These are phyloP conservation scores for Epicoccum nigrum DNA, from an alignment of 2,329 filamentous ascomycete species.

Conservation along the genomic window DNA sequence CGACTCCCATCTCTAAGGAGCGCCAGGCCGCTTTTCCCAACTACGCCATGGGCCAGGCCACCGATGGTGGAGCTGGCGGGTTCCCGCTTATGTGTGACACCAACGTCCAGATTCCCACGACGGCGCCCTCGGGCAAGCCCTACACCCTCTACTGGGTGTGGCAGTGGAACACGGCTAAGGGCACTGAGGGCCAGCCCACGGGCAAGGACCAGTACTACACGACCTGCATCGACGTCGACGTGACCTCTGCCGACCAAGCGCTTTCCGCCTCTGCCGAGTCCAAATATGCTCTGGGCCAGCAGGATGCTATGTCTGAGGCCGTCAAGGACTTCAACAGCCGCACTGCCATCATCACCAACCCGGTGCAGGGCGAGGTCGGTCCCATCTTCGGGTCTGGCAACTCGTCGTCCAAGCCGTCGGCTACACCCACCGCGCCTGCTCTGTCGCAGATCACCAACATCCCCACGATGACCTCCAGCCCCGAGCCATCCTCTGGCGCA, in stretches of 20 bases:
- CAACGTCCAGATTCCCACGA: slow-evolving; percentile 74
- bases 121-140: slow-evolving; percentile 65
- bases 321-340: slow-evolving; percentile 49
- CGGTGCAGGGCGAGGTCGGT: slow-evolving; percentile 37
- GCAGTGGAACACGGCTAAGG: slow-evolving; percentile 70
- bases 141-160: slow-evolving; percentile 96
- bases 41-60: slow-evolving; percentile 57
- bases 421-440: slow-evolving; percentile 8
- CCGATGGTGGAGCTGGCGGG: slow-evolving; percentile 36
- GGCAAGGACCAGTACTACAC: slow-evolving; percentile 65
- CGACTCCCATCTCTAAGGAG: slow-evolving; percentile 59
- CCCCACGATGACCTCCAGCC: slow-evolving; percentile 29
- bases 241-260: slow-evolving; percentile 43
- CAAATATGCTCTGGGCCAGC: slow-evolving; percentile 43
- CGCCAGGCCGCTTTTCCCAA: slow-evolving; percentile 66
- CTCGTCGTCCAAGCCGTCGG: slow-evolving; percentile 4
- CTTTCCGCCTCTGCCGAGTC: slow-evolving; percentile 23
- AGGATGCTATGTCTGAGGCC: slow-evolving; percentile 51
- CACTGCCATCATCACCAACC: slow-evolving; percentile 46
- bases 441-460: slow-evolving; percentile 18
- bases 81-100: slow-evolving; percentile 78
- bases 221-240: slow-evolving; percentile 62
- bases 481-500: slow-evolving; percentile 11
- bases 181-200: slow-evolving; percentile 47
- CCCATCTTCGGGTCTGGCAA: slow-evolving; percentile 25